Evolutionary conservation across 805 yeast genomes (phyloP).

Genomic region (Vanderwaltozyma verrucispora): DNA sequence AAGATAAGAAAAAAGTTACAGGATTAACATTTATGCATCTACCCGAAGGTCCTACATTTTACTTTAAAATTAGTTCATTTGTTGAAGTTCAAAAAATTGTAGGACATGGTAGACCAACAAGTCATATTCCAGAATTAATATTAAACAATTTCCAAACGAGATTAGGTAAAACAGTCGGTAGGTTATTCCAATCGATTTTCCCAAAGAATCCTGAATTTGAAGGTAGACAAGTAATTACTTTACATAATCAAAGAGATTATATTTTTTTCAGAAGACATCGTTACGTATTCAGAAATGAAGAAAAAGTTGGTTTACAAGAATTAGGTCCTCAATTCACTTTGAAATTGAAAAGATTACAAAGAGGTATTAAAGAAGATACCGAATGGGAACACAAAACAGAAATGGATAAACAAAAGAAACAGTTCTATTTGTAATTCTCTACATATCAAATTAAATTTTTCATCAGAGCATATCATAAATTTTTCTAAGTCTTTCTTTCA

Average conservation of each 20-base stretch:
- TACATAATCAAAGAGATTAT: conserved; percentile 94
- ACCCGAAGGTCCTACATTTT: conserved; percentile 93
- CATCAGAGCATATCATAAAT: no score
- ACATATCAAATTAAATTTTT: no score
- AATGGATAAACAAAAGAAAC: conserved; percentile 93
- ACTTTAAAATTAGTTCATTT: conserved; percentile 73
- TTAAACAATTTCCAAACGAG: conserved; percentile 88
- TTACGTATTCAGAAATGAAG: conserved; percentile 80
- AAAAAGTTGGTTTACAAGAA: conserved; percentile 89
- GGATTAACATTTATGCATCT: conserved; percentile 90
- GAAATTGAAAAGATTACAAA: conserved; percentile 77
- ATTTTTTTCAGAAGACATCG: conserved; percentile 94
- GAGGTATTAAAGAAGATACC: conserved; percentile 81
- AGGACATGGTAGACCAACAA: conserved; percentile 88
- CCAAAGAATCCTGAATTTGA: conserved; percentile 90
- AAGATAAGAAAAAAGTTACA: conserved; percentile 84
- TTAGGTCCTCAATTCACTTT: conserved; percentile 95
- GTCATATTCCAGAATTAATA: conserved; percentile 84
- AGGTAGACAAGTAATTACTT: conserved; percentile 91
- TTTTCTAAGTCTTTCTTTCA: no score
- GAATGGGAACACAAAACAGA: conserved; percentile 96
- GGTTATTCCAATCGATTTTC: conserved; percentile 82
- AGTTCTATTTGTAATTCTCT: conserved; percentile 49
- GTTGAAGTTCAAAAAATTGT: conserved; percentile 62
- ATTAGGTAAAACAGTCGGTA: conserved; percentile 86